Base-by-base conservation (phyloP, 148 eudicot species). In the Agrostemma githago region DNA sequence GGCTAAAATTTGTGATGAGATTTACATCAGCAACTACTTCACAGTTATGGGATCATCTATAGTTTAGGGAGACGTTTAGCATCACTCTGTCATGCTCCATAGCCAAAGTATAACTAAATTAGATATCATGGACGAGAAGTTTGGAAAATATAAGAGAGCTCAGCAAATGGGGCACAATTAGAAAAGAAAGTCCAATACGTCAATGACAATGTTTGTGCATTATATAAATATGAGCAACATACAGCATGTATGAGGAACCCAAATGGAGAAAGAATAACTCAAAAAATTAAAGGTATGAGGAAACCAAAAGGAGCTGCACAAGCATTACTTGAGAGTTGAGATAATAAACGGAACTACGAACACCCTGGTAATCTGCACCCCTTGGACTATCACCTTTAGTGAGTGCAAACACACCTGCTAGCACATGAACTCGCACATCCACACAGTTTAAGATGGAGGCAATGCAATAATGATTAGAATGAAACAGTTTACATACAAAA, bases 401-500 rank as follows among this genome's bases (percentile, higher is more conserved):
- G 74, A 71, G 56, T 26, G 34, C 34, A 1, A 26, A 26, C 34
- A 26, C 34, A 26, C 34, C 34, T 26, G 34, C 34, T 0, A 26
- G 34, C 34, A 26, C 34, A 26, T 26, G 34, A 26, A 26, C 34
- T 26, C 34, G 34, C 34, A 26, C 53, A 58, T 8, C 40, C 38
- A 44, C 73, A 48, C 63, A 8, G 4, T 39, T 41, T 69, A 5
- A 43, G 46, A 43, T 43, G 62, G 53, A 66, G 41, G 10, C 61
- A 60, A 48, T 62, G 70, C 59, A 66, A 62, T 39, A 9, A 72
- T 8, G 57, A 72, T 68, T 68, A 59, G 56, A 46, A 67, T 39
- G 26, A 14, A 64, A 40, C 58, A 44, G 56, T 46, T 76, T 68
- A 72, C 67, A 44, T 53, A 72, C 69, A 72, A 43, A 75, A 20